Evolutionary conservation across 75 land plant species (phyloP), one percentile per base, ranked within the genome.

Genomic region (Pinus tabuliformis): DNA sequence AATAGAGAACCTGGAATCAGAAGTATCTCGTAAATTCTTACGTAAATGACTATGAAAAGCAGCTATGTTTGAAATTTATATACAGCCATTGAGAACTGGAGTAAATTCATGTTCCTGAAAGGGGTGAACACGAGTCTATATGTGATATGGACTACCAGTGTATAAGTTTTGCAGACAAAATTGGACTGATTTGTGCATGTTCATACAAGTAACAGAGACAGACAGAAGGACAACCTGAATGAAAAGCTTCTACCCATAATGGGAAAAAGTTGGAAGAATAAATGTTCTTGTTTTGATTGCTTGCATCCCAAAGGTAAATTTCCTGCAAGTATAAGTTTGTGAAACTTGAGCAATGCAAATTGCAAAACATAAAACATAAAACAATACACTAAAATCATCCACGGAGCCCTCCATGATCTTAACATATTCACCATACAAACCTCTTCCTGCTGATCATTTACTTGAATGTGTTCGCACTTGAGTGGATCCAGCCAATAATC

Each of bases 241-340:
- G 30, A 33, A 89, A 78, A 7, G 62, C 59, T 52, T 83, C 78
- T 33, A 84, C 76, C 99, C 99, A 96, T 17, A 96, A 74, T n/a
- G 95, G 97, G 62, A 91, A 54, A 64, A 91, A 96, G 65, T 96
- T 96, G 37, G 99, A 96, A 37, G 99, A 94, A 82, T 68, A 91
- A 62, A 76, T 72, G 22, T 82, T 82, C 58, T 73, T 58, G 58
- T 90, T 94, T 75, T 93, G 91, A 73, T 82, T 81, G 3, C 57
- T 17, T 52, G 75, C 73, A 71, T 85, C 68, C 88, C 88, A 95
- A n/a, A 36, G 59, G 52, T 88, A 83, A 49, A 81, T 64, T 59
- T 73, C 85, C 93, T 92, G 65, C 57, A 74, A 68, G 60, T 36
- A 42, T 39, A 63, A 36, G 66, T 30, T 36, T 18, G 39, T 21